These are phyloP conservation scores for Pyrenophora teres DNA, from an alignment of 2,329 filamentous ascomycete species.

Conservation along the genomic window DNA sequence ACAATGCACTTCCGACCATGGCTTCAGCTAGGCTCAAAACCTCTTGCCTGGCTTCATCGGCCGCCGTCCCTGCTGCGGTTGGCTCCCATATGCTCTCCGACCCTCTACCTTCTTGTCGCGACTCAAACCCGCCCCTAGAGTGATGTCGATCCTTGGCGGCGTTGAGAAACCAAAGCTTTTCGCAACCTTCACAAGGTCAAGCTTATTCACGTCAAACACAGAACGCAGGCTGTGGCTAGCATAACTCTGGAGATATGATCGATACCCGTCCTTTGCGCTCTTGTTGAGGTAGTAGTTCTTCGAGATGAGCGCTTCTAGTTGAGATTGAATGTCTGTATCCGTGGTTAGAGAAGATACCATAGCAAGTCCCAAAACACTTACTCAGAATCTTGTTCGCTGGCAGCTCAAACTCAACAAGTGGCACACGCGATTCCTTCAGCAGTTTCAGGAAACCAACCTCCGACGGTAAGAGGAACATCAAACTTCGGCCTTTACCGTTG, in stretches of 20 bases:
- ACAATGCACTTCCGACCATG: slow-evolving; percentile 6
- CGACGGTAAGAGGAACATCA: slow-evolving; percentile 91
- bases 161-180: slow-evolving; percentile 81
- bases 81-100: slow-evolving; percentile 75
- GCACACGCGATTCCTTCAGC: slow-evolving; percentile 87
- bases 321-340: slow-evolving; percentile 61
- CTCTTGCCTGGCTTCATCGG: slow-evolving; percentile 54
- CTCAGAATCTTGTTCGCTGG: slow-evolving; percentile 82
- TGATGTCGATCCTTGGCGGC: slow-evolving; percentile 79
- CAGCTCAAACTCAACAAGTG: slow-evolving; percentile 95
- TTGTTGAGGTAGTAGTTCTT: slow-evolving; percentile 98
- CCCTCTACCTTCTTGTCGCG: slow-evolving; percentile 69
- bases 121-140: slow-evolving; percentile 75
- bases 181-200: slow-evolving; percentile 81
- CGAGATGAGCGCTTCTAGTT: slow-evolving; percentile 90
- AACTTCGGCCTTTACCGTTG: slow-evolving; percentile 80
- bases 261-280: slow-evolving; percentile 74
- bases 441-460: slow-evolving; percentile 93
- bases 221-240: slow-evolving; percentile 81
- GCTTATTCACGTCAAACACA: slow-evolving; percentile 82
- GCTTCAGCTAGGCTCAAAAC: slow-evolving; percentile 13
- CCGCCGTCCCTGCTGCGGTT: slow-evolving; percentile 66
- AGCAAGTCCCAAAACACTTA: too few species aligned
- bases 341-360: neutral
- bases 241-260: slow-evolving; percentile 93